phyloP scores from a whole-genome alignment of 2,329 filamentous ascomycete species.

The Sordariomycetes sp. region DNA sequence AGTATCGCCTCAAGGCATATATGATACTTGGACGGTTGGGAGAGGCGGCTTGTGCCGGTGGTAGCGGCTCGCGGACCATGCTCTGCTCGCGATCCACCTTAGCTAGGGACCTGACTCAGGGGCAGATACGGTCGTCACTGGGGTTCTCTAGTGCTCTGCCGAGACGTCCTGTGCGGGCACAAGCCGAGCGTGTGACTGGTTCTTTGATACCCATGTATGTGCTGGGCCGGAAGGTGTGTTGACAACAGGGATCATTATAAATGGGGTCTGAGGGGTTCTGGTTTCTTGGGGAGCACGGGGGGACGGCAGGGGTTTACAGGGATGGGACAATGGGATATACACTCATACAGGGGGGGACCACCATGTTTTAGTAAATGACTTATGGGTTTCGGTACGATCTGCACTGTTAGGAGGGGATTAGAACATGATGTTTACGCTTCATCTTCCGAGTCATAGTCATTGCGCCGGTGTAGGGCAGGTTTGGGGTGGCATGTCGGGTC shows the following conservation, averaged over 20 bases:
- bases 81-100: no score
- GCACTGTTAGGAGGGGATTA: not conserved
- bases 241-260: not conserved
- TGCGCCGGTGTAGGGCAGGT: not conserved
- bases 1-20: not conserved
- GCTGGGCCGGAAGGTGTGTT: not conserved
- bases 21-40: no score
- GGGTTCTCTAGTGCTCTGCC: no score
- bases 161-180: no score
- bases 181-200: no score
- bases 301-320: not conserved
- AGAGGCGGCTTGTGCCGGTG: no score
- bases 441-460: not conserved
- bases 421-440: not conserved
- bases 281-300: not conserved
- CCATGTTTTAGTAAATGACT: not conserved
- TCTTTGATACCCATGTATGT: not conserved
- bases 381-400: not conserved
- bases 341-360: conserved; percentile 1
- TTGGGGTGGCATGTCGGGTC: not conserved
- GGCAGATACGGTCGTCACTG: no score
- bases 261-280: not conserved
- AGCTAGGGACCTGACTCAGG: no score
- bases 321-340: not conserved
- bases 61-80: no score